phyloP scores from a whole-genome alignment of 2,329 filamentous ascomycete species.

The Fusarium sarcochroum region DNA sequence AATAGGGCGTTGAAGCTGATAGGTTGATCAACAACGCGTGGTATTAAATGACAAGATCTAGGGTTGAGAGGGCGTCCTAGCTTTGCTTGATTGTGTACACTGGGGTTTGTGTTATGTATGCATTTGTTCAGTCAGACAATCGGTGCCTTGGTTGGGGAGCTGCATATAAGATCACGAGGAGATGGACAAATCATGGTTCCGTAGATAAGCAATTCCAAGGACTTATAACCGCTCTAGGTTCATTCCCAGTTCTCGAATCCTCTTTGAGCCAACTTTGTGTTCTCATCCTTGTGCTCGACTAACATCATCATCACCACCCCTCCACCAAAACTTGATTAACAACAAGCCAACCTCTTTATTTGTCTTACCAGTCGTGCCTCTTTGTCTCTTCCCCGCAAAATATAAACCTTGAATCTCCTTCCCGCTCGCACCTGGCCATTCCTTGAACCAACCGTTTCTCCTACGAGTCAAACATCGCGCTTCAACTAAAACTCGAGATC shows the following conservation, averaged over 20 bases:
- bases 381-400: slow-evolving; percentile 33
- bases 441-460: slow-evolving; percentile 37
- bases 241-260: background rate
- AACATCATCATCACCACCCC: background rate
- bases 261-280: background rate
- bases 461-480: slow-evolving; percentile 26
- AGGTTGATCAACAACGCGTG: slow-evolving; percentile 31
- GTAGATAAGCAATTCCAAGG: background rate
- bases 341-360: slow-evolving; percentile 1
- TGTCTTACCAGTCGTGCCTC: slow-evolving; percentile 15
- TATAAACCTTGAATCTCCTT: slow-evolving; percentile 23
- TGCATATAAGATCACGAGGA: slow-evolving; percentile 25
- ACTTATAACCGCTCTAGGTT: background rate
- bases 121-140: background rate
- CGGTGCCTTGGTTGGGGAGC: slow-evolving; percentile 16
- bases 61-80: slow-evolving; percentile 36
- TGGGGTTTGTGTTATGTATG: slow-evolving; percentile 6
- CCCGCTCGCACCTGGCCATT: slow-evolving; percentile 38
- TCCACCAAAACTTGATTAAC: slow-evolving; percentile 13
- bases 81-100: slow-evolving; percentile 5
- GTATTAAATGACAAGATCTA: slow-evolving; percentile 41
- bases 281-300: background rate
- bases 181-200: slow-evolving; percentile 7
- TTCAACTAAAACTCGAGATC: slow-evolving; percentile 38
- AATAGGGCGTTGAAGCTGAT: slow-evolving; percentile 45